These are phyloP conservation scores for Fusarium odoratissimum DNA, from an alignment of 2,329 filamentous ascomycete species.

Conservation along the genomic window DNA sequence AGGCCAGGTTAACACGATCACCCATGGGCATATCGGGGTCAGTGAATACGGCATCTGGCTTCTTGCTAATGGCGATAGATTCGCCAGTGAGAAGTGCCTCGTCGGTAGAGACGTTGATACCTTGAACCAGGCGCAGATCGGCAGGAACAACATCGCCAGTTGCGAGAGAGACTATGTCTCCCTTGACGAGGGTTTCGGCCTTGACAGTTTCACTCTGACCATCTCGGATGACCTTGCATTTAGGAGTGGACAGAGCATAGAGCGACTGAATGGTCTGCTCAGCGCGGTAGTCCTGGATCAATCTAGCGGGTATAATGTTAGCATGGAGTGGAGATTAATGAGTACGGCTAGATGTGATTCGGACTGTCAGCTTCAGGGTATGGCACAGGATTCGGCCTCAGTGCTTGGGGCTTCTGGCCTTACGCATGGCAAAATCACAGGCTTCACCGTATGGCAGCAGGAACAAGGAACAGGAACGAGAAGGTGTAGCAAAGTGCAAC, in stretches of 20 bases:
- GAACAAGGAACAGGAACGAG: conserved; percentile 21
- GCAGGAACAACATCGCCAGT: conserved; percentile 78
- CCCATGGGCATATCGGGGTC: conserved; percentile 69
- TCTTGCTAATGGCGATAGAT: conserved; percentile 75
- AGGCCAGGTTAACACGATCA: conserved; percentile 77
- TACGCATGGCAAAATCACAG: conserved; percentile 42
- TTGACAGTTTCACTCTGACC: conserved; percentile 63
- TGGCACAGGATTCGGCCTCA: conserved; percentile 42
- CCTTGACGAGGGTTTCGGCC: conserved; percentile 70
- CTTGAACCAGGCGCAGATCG: conserved; percentile 72
- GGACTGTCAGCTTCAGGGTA: conserved; percentile 46
- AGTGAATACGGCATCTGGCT: conserved; percentile 66
- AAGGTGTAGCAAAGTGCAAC: conserved; percentile 36
- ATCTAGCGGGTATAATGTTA: conserved; percentile 52
- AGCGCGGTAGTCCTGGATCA: conserved; percentile 70
- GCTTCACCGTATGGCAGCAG: conserved; percentile 46
- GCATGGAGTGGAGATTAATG: conserved; percentile 34
- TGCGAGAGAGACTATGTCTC: conserved; percentile 71
- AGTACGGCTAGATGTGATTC: conserved; percentile 23
- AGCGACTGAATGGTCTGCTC: conserved; percentile 72
- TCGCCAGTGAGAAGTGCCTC: conserved; percentile 81
- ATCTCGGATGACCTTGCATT: conserved; percentile 68
- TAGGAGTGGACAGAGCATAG: conserved; percentile 68
- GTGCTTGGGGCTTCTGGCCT: conserved; percentile 46
- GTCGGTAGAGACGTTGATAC: conserved; percentile 81